phyloP scores from a whole-genome alignment of 2,329 filamentous ascomycete genomes.

The Didymella arachidicola region DNA sequence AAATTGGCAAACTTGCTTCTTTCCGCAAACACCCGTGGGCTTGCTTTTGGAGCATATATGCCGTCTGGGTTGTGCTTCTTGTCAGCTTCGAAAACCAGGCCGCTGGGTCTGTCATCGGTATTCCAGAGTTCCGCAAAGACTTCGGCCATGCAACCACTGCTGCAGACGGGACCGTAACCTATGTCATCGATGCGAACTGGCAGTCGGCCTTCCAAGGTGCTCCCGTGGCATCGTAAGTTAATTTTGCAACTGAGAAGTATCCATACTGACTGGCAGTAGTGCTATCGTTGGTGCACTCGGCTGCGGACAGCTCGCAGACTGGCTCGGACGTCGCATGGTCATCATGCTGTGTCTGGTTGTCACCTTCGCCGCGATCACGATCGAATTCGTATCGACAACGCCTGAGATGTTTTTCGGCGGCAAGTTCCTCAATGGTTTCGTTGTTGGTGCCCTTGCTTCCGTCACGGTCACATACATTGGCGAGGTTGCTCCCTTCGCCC shows the following conservation, averaged over 20 bases:
- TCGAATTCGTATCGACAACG: background rate
- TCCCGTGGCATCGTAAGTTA: background rate
- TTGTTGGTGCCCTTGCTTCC: background rate
- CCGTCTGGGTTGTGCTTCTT: background rate
- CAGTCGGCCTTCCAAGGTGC: slow-evolving; percentile 52
- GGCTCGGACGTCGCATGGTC: background rate
- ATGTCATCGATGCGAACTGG: slow-evolving; percentile 42
- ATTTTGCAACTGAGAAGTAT: background rate
- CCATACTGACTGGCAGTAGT: background rate
- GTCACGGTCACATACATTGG: background rate
- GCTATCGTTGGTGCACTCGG: background rate
- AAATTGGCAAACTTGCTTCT: background rate
- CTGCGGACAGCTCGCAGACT: background rate
- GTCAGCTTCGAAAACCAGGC: background rate
- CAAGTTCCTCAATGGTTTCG: background rate
- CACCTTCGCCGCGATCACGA: background rate
- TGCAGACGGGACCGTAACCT: background rate
- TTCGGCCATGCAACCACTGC: background rate
- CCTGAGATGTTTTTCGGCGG: background rate
- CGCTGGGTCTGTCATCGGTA: background rate
- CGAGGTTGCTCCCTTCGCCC: background rate
- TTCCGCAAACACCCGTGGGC: background rate
- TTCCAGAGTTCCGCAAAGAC: background rate
- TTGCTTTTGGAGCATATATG: background rate
- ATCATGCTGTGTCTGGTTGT: background rate